Evolutionary conservation across 1,139 yeast genomes (phyloP), one percentile per base, ranked within the genome.

Genomic region (Hyphopichia khmerensis): DNA sequence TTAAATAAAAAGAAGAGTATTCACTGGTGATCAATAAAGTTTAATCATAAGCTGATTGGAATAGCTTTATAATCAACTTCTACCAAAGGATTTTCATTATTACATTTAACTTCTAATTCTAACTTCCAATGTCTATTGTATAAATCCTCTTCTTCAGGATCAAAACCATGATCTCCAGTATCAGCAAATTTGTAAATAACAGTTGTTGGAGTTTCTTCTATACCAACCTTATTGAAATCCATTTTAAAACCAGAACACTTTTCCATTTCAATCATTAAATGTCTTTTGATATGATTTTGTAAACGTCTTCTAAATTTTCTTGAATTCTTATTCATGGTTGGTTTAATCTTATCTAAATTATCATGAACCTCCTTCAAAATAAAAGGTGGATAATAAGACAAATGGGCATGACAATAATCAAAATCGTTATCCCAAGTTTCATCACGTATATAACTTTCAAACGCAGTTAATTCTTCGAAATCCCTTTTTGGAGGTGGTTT

Each of bases 391-490:
- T 79, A 75, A 62, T 85, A 85, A 40, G 71, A 71, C 49, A 84
- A 69, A 51, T 77, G 82, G 40, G 87, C 87, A 59, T 83, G 87
- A 53, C 82, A 69, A 55, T 80, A 78, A 56, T 81, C 87, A 56
- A 77, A 82, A 46, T 84, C 90, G 46, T 84, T 82, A 60, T 84
- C 91, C 79, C 87, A 84, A 11, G 87, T 80, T 57, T 83, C 90
- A 55, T 83, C 88, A 55, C 82, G 74, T 46, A 85, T 70, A 60
- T 71, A 85, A 38, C 75, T 73, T 59, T 83, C 88, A 56, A 85
- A 84, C 17, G 79, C 72, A 15, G 70, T 72, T 52, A 85, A 65
- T 47, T 80, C 85, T 40, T 85, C 91, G 62, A 85, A 85, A 40
- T 72, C 76, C 42, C 70, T 62, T 47, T 64, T 53, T 43, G 76